Conservation (phyloP, 1,284 basidiomycete genomes). For the Xerocomus cyaneibrunnescens region DNA sequence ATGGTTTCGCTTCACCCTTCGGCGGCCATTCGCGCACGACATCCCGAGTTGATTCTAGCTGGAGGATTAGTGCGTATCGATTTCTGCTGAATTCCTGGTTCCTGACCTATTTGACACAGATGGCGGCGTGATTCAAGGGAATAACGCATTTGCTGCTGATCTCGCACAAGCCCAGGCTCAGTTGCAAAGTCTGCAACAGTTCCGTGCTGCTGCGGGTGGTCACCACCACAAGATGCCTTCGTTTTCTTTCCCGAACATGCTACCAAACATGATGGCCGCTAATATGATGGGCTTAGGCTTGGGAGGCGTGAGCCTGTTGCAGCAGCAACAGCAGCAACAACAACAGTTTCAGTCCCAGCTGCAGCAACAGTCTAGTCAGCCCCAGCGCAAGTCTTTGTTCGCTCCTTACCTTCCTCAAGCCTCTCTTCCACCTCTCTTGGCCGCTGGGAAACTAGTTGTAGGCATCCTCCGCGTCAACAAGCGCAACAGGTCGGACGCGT, state of each 20-base stretch:
- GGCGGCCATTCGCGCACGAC: constrained; percentile 76
- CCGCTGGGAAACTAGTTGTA: constrained; percentile 98
- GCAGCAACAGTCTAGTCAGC: constrained; percentile 85
- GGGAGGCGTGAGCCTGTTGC: constrained; percentile 74
- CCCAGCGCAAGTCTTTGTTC: constrained; percentile 97
- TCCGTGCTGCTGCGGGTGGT: constrained; percentile 92
- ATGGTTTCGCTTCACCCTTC: constrained; percentile 63
- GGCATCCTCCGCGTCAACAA: constrained; percentile 98
- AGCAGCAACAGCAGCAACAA: constrained; percentile 82
- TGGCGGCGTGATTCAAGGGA: constrained; percentile 69
- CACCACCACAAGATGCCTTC: constrained; percentile 97
- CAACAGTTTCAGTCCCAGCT: constrained; percentile 83
- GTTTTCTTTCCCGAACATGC: constrained; percentile 96
- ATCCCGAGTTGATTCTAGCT: constrained; percentile 78
- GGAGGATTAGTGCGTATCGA: constrained; percentile 76
- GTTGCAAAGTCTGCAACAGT: constrained; percentile 93
- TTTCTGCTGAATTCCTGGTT: not conserved
- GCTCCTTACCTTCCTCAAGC: constrained; percentile 99
- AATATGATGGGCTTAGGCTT: constrained; percentile 91
- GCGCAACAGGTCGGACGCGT: constrained; percentile 97
- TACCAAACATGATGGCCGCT: constrained; percentile 93
- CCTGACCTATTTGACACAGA: constrained; percentile 42
- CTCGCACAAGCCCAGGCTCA: constrained; percentile 96
- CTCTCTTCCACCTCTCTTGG: constrained; percentile 92
- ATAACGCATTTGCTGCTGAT: constrained; percentile 69